These are phyloP conservation scores for Solanum paucissectum DNA, from an alignment of 257 asterid species.

Conservation along the genomic window DNA sequence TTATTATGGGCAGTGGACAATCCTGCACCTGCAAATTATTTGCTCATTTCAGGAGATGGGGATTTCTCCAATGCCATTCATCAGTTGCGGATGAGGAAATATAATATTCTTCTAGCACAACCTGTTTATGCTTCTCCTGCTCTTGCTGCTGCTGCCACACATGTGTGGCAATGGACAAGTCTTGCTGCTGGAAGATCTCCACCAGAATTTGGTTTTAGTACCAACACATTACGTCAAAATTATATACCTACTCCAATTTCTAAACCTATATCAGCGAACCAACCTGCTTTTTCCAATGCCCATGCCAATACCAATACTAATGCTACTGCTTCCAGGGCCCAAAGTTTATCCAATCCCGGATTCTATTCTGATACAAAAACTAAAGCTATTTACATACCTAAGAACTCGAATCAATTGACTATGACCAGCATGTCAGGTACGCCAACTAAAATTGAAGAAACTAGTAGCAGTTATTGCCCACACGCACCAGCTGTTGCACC, in stretches of 20 bases:
- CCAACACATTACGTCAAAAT: not conserved
- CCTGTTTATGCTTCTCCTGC: constrained; percentile 33
- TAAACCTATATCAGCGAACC: not conserved
- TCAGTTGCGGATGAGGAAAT: constrained; percentile 36
- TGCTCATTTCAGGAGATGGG: constrained; percentile 43
- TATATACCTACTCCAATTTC: not conserved
- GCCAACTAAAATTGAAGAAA: constrained; percentile 1
- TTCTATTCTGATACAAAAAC: not conserved
- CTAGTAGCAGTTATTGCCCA: not conserved
- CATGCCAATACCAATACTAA: not conserved
- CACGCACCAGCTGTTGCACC: constrained; percentile 9
- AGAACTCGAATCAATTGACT: not conserved
- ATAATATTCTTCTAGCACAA: constrained; percentile 51
- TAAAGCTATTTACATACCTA: not conserved
- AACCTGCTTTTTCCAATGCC: not conserved
- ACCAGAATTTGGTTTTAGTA: not conserved
- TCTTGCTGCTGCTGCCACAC: constrained; percentile 40
- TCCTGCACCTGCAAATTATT: constrained; percentile 53
- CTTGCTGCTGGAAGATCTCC: constrained; percentile 27
- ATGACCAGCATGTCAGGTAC: constrained; percentile 8
- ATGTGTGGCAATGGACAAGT: constrained; percentile 42
- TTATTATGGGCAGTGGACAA: constrained; percentile 56
- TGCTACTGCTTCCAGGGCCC: not conserved
- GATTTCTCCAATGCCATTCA: constrained; percentile 50
- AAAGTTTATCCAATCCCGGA: not conserved